Evolutionary conservation across 306 rosid genomes (phyloP).

Genomic region (Trifolium pratense): DNA sequence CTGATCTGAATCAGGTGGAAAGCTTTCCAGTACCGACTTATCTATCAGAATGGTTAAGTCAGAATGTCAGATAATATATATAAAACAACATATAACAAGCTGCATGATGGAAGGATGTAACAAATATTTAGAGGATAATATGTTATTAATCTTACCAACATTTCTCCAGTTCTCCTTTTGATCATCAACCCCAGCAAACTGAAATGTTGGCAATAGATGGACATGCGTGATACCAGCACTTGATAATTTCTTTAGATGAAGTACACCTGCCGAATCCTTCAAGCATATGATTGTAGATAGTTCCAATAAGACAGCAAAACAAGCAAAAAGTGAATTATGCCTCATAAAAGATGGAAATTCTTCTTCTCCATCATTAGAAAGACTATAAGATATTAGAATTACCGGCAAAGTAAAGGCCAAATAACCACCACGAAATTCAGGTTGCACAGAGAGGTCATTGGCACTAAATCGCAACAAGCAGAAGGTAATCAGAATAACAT

Average conservation of each 20-base stretch:
- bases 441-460: slow-evolving; percentile 68
- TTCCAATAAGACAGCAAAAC: slow-evolving; percentile 27
- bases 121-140: slow-evolving; percentile 28
- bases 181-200: slow-evolving; percentile 90
- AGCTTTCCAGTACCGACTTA: slow-evolving; percentile 63
- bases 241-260: slow-evolving; percentile 82
- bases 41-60: slow-evolving; percentile 59
- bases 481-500: slow-evolving; percentile 15
- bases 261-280: slow-evolving; percentile 82
- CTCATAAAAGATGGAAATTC: slow-evolving; percentile 10
- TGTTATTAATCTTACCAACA: slow-evolving; percentile 60
- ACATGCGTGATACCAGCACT: slow-evolving; percentile 85
- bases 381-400: slow-evolving; percentile 35
- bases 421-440: slow-evolving; percentile 87
- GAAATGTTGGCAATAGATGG: slow-evolving; percentile 90
- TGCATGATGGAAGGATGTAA: slow-evolving; percentile 22
- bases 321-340: slow-evolving; percentile 23
- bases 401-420: slow-evolving; percentile 86
- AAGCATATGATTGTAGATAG: slow-evolving; percentile 47
- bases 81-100: slow-evolving; percentile 11
- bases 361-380: slow-evolving; percentile 20
- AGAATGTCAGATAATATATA: slow-evolving; percentile 39
- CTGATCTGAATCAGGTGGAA: slow-evolving; percentile 87
- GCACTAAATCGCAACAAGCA: slow-evolving; percentile 59
- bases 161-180: slow-evolving; percentile 79